phyloP scores from a whole-genome alignment of 805 yeast genomes.

The Lachancea thermotolerans region DNA sequence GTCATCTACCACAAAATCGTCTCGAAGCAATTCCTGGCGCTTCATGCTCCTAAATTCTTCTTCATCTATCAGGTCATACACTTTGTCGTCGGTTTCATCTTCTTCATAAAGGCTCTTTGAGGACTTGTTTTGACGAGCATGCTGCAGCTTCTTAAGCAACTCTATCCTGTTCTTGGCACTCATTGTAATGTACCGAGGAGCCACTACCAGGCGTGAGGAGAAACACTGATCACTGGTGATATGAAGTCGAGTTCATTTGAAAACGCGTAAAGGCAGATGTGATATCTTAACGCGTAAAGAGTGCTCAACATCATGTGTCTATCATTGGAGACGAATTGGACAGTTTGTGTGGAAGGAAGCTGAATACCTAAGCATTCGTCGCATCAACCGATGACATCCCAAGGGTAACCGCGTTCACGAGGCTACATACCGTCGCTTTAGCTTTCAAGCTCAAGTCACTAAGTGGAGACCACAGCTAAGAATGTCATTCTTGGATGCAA shows the following conservation, averaged over 20 bases:
- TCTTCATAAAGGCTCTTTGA: conserved; percentile 31
- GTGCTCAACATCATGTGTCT: too few relatives aligned
- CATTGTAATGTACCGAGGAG: conserved; percentile 21
- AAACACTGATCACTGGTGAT: neutral
- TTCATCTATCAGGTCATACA: conserved; percentile 88
- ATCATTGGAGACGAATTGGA: neutral
- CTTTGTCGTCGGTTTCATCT: conserved; percentile 41
- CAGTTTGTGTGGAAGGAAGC: neutral
- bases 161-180: conserved; percentile 44
- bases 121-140: conserved; percentile 36
- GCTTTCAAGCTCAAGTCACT: neutral
- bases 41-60: conserved; percentile 67
- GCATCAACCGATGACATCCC: too few relatives aligned
- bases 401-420: too few relatives aligned
- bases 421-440: too few relatives aligned
- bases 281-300: too few relatives aligned
- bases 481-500: conserved; percentile 6
- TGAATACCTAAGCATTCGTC: too few relatives aligned
- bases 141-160: conserved; percentile 55
- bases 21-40: conserved; percentile 73
- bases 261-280: too few relatives aligned
- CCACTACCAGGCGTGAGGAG: too few relatives aligned
- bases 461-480: neutral
- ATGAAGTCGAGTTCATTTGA: neutral
- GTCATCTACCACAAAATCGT: conserved; percentile 92